Evolutionary conservation across 192 early-diverging fungal species (phyloP), one percentile per base, ranked within the genome.

Genomic region (Endogone sp.): DNA sequence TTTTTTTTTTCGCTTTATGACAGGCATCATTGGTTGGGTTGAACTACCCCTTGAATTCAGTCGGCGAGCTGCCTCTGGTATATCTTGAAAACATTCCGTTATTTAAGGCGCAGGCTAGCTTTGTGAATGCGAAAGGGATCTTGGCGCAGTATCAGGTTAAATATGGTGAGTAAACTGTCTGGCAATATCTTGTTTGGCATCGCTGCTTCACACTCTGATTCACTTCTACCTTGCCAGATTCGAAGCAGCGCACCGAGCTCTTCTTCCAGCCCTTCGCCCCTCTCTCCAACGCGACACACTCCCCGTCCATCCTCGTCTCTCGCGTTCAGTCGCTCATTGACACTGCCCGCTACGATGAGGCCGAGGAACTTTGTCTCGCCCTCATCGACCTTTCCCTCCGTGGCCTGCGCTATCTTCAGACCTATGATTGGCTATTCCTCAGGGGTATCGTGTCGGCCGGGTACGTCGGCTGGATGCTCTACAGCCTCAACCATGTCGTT

Each of bases 381-480:
- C 75, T 96, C 24, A 85, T 91, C 25, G 66, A 77, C 3, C 78
- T 91, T 44, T 91, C 88, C 29, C 63, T 96, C 8, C 84, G 91
- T 60, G 96, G 96, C n/a, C 76, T 96, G 65, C 87, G 94, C 54
- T 98, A 98, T 80, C 92, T 93, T 60, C 94, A 98, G 79, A 96
- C 92, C 75, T 98, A 98, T 67, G 96, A 98, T 79, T 98, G 96
- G 96, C 78, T 96, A 4, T 93, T 96, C 73, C 78, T 98, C 64
- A 84, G 93, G 61, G 84, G 91, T 0, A 85, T 95, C 4, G 88
- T 98, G 24, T 91, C 90, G 13, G 74, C 83, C 27, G 96, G 96
- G 56, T 98, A 94, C 74, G 63, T 93, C 24, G 94, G 96, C 29
- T 98, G 96, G 96, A 93, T 95, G 70, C 67, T 80, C 2, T 94